Conservation (phyloP, 805 yeast genomes). For the Blastobotrys chiropterorum region DNA sequence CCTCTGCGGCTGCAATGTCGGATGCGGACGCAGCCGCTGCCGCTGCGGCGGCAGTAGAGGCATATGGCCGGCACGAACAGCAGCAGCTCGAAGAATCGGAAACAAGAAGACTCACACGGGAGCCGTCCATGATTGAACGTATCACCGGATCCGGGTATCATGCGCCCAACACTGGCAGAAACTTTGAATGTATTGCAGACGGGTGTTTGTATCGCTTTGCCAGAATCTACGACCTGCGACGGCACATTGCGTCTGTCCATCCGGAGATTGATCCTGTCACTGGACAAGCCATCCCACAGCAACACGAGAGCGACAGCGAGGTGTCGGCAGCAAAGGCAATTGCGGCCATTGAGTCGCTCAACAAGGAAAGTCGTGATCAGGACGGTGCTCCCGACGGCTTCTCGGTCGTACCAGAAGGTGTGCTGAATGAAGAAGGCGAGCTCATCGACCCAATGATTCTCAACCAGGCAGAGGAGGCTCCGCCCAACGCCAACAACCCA, state of each 20-base stretch:
- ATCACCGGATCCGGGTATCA: conserved; percentile 34
- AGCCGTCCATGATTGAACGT: conserved; percentile 24
- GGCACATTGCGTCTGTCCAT: conserved; percentile 28
- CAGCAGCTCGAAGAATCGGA: neutral
- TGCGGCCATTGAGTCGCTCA: neutral
- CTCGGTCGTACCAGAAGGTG: neutral
- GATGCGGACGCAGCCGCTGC: neutral
- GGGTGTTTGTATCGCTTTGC: conserved; percentile 31
- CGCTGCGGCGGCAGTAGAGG: neutral
- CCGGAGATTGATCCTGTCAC: conserved; percentile 1
- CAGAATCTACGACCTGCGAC: conserved; percentile 33
- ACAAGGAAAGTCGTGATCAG: neutral
- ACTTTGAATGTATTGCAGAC: conserved; percentile 27
- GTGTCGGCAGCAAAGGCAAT: conserved; percentile 1
- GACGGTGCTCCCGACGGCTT: neutral
- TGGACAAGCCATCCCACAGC: conserved; percentile 1
- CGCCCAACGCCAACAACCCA: neutral
- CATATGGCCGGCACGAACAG: neutral
- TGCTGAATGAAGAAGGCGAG: neutral
- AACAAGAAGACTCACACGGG: conserved; percentile 6
- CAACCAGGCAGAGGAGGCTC: neutral
- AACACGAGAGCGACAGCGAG: neutral
- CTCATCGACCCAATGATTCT: neutral
- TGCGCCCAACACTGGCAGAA: conserved; percentile 18
- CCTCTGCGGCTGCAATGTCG: neutral